Percentiles rank a stretch among this genome's conserved stretches.
Evolutionary conservation across 768 basidiomycete species (phyloP).

Genomic region (Tylopilus vinaceipallidus): DNA sequence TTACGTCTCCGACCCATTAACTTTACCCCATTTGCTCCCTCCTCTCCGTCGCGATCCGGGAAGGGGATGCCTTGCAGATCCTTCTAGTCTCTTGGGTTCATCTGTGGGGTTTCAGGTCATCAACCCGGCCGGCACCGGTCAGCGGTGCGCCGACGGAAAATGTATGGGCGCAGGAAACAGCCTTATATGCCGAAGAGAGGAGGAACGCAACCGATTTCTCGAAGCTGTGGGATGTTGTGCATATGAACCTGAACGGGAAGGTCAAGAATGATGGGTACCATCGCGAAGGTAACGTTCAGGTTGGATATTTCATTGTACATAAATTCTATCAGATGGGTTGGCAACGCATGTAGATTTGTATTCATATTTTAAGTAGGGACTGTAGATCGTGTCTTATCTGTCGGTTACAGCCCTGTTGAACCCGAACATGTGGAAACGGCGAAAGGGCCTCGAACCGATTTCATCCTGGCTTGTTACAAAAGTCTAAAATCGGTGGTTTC

Average conservation of each 20-base stretch:
- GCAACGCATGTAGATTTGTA: conserved; percentile 9
- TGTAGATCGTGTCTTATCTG: not conserved
- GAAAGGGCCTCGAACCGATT: no score
- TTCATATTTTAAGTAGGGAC: conserved; percentile 2
- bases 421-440: no score
- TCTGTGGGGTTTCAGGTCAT: conserved; percentile 9
- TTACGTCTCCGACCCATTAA: conserved; percentile 48
- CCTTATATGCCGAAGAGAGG: conserved; percentile 40
- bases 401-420: no score
- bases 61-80: conserved; percentile 20
- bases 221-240: conserved; percentile 43
- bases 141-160: conserved; percentile 35
- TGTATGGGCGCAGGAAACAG: conserved; percentile 40
- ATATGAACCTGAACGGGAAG: conserved; percentile 38
- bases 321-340: not conserved
- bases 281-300: not conserved
- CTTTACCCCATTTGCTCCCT: conserved; percentile 46
- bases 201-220: conserved; percentile 45
- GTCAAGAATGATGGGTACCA: not conserved
- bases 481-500: no score
- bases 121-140: conserved; percentile 12
- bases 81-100: conserved; percentile 16
- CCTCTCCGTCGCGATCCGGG: conserved; percentile 24
- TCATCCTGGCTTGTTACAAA: no score
- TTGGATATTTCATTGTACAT: conserved; percentile 1